Conservation (phyloP, 139 green algal genomes). For the Coelastrella sp. region DNA sequence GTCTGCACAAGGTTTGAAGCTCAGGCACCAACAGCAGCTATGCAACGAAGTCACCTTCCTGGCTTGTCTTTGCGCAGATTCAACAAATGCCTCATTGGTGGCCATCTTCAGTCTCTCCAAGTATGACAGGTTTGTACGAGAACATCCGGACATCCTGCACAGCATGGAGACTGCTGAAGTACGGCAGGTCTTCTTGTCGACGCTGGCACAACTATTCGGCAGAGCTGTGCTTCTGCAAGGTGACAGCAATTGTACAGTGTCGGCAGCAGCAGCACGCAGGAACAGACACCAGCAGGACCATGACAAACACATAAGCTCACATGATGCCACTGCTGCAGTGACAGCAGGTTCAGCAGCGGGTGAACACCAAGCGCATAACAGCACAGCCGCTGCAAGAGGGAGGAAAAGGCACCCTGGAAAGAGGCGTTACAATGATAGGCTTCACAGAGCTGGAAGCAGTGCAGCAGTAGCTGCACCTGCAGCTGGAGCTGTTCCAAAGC, state of each 20-base stretch:
- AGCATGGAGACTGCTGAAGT: background rate
- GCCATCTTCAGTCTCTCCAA: background rate
- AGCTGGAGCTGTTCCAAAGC: background rate
- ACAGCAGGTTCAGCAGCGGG: background rate
- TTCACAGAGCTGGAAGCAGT: too few species aligned
- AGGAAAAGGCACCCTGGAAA: too few species aligned
- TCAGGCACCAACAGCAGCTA: too few species aligned
- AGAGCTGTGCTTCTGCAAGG: constrained; percentile 14
- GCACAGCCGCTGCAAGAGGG: background rate
- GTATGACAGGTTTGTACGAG: background rate
- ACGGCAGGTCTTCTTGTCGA: background rate
- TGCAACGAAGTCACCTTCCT: background rate
- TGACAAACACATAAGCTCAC: background rate
- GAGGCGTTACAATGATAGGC: too few species aligned
- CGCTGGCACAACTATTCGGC: constrained; percentile 25
- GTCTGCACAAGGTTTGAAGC: too few species aligned
- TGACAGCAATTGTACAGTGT: background rate
- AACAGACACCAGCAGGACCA: constrained; percentile 21
- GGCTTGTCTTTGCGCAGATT: background rate
- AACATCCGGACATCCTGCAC: background rate
- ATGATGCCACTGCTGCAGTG: background rate
- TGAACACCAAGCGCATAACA: background rate
- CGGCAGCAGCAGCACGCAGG: background rate
- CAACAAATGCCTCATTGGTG: background rate
- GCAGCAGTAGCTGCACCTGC: background rate